A percentile compares a stretch with the other conserved stretches of the same genome.
Conservation (phyloP, 768 basidiomycete species). For the Tylopilus rubrobrunneus region DNA sequence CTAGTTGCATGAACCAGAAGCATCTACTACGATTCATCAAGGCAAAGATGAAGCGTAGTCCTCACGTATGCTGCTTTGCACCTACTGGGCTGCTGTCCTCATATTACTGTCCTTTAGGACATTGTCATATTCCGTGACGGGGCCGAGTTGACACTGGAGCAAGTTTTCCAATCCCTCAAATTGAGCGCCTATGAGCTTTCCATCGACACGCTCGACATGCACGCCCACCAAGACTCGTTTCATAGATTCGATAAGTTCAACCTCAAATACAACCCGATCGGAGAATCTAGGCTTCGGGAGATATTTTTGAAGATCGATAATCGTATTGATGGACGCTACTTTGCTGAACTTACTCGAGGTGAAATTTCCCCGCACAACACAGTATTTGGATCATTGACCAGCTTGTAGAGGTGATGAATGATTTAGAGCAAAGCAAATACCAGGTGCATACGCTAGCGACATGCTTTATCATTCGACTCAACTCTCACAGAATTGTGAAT, state of each 20-base stretch:
- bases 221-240: constrained; percentile 96
- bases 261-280: constrained; percentile 94
- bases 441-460: constrained; percentile 50
- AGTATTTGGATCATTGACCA: neutral
- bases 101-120: constrained; percentile 53
- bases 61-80: constrained; percentile 48
- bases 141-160: constrained; percentile 76
- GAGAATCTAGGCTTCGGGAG: constrained; percentile 90
- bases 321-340: constrained; percentile 83
- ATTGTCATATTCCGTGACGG: constrained; percentile 95
- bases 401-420: constrained; percentile 85
- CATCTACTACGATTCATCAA: constrained; percentile 98
- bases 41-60: constrained; percentile 90
- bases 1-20: constrained; percentile 99
- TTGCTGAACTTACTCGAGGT: constrained; percentile 95
- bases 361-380: constrained; percentile 6
- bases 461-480: neutral
- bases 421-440: constrained; percentile 97
- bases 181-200: constrained; percentile 96
- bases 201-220: constrained; percentile 99
- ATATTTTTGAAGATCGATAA: constrained; percentile 99
- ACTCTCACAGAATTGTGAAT: constrained; percentile 77
- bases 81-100: neutral
- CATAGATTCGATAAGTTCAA: constrained; percentile 99
- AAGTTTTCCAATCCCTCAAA: constrained; percentile 96